Conservation (phyloP, 805 yeast species). For the Nakazawaea ernobii region DNA sequence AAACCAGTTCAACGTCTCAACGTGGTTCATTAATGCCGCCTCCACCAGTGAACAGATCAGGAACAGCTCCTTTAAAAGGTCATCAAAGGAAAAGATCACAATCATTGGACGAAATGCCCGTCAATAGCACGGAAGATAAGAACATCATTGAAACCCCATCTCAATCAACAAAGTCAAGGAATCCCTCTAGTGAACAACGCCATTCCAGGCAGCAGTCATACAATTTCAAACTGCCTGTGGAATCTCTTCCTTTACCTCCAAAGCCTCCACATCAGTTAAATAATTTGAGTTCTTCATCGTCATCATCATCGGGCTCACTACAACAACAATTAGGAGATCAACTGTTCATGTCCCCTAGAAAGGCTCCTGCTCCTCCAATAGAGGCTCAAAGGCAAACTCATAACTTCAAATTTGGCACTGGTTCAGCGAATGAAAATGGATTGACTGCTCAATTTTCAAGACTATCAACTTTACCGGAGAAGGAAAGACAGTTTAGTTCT, state of each 20-base stretch:
- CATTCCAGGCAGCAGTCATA: conserved; percentile 1
- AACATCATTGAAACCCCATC: not conserved
- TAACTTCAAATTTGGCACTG: conserved; percentile 20
- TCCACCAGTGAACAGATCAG: conserved; percentile 20
- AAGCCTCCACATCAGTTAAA: not conserved
- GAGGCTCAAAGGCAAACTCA: conserved; percentile 19
- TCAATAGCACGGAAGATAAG: not conserved
- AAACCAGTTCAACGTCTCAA: not conserved
- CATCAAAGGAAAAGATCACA: conserved; percentile 47
- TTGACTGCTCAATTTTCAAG: conserved; percentile 3
- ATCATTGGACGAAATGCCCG: conserved; percentile 38
- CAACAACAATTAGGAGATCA: conserved; percentile 1
- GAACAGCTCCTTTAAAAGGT: conserved; percentile 19
- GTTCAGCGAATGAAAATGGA: not conserved
- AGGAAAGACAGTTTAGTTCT: conserved; percentile 7
- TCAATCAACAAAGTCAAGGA: conserved; percentile 1
- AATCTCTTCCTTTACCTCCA: not conserved
- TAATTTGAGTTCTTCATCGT: not conserved
- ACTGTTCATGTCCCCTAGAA: conserved; percentile 59
- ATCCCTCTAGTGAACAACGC: conserved; percentile 1
- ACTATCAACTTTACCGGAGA: conserved; percentile 10
- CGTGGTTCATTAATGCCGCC: conserved; percentile 34
- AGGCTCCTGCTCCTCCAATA: conserved; percentile 65
- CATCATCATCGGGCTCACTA: not conserved
- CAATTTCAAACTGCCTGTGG: not conserved